These are phyloP conservation scores for Blastomyces emzantsi DNA, from an alignment of 2,329 filamentous ascomycete species.

Conservation along the genomic window DNA sequence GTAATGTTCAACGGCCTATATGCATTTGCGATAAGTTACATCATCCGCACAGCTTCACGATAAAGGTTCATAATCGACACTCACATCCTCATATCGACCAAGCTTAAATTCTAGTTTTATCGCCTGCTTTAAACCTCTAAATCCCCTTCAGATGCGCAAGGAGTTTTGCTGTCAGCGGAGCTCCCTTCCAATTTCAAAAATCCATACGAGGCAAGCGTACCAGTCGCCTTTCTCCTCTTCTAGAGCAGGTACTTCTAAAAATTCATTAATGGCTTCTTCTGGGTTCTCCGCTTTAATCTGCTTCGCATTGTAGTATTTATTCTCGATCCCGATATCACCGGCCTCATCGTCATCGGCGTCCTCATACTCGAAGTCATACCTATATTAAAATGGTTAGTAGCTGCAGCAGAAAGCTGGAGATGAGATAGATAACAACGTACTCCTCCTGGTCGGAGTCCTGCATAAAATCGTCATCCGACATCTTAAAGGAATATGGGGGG, in stretches of 20 bases:
- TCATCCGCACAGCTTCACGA: neutral
- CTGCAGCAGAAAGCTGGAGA: slow-evolving; percentile 2
- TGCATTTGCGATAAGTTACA: slow-evolving; percentile 18
- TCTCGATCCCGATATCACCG: slow-evolving; percentile 90
- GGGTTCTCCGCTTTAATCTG: slow-evolving; percentile 84
- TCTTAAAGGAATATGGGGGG: slow-evolving; percentile 27
- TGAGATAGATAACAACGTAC: slow-evolving; percentile 37
- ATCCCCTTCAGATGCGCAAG: slow-evolving; percentile 49
- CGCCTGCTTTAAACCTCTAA: slow-evolving; percentile 95
- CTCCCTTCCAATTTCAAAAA: neutral
- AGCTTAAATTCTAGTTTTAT: slow-evolving; percentile 91
- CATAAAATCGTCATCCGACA: slow-evolving; percentile 90
- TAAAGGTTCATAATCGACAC: slow-evolving; percentile 8
- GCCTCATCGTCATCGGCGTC: slow-evolving; percentile 83
- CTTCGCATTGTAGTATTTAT: slow-evolving; percentile 99
- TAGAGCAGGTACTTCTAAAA: slow-evolving; percentile 73
- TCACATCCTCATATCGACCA: slow-evolving; percentile 74
- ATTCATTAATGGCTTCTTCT: slow-evolving; percentile 82
- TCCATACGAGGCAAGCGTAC: slow-evolving; percentile 35
- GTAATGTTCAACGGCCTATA: slow-evolving; percentile 81
- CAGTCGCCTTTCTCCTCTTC: slow-evolving; percentile 93
- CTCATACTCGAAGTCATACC: slow-evolving; percentile 96
- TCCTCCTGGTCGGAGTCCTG: slow-evolving; percentile 83
- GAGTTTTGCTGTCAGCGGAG: slow-evolving; percentile 11
- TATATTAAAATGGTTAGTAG: slow-evolving; percentile 30